These are phyloP conservation scores for Triticum urartu DNA, from an alignment of 176 grass and related monocot species.

Conservation along the genomic window DNA sequence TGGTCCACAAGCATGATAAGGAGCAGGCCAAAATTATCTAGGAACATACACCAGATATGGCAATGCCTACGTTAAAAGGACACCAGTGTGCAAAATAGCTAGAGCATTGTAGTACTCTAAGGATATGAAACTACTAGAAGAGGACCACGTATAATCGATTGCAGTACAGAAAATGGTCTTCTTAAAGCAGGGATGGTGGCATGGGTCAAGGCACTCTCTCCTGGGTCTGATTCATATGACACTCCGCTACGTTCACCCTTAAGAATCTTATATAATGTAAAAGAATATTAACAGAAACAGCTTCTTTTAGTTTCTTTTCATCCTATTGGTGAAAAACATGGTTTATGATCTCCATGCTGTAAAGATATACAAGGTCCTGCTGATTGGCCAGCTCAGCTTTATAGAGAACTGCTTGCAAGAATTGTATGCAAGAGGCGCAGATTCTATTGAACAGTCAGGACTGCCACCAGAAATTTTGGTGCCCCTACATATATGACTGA, in stretches of 20 bases:
- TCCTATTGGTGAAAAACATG: neutral
- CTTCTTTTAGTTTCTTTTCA: conserved; percentile 4
- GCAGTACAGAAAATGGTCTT: neutral
- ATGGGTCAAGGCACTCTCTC: neutral
- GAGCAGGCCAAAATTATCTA: neutral
- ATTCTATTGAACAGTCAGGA: neutral
- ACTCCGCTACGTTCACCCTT: neutral
- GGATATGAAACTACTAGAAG: neutral
- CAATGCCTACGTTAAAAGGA: neutral
- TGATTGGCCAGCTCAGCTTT: neutral
- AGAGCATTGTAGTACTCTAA: neutral
- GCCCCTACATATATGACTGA: neutral
- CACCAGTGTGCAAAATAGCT: neutral
- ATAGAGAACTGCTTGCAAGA: conserved; percentile 1
- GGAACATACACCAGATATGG: neutral
- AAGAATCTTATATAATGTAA: neutral
- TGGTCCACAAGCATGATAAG: neutral
- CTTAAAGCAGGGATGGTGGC: neutral
- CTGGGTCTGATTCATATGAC: neutral
- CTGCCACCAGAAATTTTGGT: neutral
- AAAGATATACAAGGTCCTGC: neutral
- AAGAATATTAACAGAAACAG: conserved; percentile 22
- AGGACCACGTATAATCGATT: neutral
- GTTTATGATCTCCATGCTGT: neutral
- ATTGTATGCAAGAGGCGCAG: neutral